Percentiles rank a stretch among this genome's conserved stretches.
Evolutionary conservation across 441 rosid genomes (phyloP).

Genomic region (Erodium texanum): DNA sequence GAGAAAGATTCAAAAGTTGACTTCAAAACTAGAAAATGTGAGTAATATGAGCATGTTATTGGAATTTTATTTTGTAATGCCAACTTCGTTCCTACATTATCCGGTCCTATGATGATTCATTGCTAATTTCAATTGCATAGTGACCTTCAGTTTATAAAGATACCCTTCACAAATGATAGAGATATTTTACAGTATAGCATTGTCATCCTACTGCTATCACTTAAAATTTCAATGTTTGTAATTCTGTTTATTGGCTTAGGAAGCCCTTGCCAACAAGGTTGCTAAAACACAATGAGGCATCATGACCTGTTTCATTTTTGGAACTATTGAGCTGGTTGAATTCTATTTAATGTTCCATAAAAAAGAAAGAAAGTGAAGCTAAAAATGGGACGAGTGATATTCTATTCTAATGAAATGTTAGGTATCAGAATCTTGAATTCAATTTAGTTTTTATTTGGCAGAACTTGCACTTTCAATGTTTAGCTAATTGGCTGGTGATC

Average conservation of each 20-base stretch:
- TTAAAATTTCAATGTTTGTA: neutral
- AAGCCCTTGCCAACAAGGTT: neutral
- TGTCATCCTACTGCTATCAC: neutral
- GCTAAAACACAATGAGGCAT: neutral
- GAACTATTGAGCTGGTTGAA: neutral
- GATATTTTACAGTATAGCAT: neutral
- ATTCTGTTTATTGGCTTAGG: neutral
- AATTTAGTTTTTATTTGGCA: neutral
- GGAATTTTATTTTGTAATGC: neutral
- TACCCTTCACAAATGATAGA: neutral
- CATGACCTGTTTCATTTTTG: neutral
- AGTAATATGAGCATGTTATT: slow-evolving; percentile 8
- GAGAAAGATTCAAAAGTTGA: slow-evolving; percentile 21
- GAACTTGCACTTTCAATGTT: neutral
- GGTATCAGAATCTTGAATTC: neutral
- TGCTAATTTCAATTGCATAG: neutral
- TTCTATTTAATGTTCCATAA: neutral
- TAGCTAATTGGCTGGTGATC: neutral
- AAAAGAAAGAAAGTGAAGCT: neutral
- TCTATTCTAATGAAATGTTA: neutral
- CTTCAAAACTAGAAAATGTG: slow-evolving; percentile 27
- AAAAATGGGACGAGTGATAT: neutral
- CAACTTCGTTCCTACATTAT: neutral
- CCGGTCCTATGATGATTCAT: neutral
- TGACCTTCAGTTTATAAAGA: neutral